Evolutionary conservation across 208 protist species (phyloP), one percentile per base, ranked within the genome.

Genomic region (Sergeia podlipaevii): DNA sequence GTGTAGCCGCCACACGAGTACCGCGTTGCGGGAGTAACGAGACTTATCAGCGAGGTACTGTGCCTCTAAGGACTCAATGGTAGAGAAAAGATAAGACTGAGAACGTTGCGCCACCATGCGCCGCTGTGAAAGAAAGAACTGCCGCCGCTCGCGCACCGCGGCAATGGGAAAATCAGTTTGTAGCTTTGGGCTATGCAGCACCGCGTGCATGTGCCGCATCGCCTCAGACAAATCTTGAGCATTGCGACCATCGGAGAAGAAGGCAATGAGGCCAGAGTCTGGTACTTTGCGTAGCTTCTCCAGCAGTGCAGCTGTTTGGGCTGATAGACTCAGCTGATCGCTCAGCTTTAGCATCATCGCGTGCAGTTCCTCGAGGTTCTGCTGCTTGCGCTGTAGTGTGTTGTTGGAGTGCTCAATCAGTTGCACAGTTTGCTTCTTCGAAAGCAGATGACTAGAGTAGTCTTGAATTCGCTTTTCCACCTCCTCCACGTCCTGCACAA

Each of bases 341-440:
- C 72, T 62, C 55, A 95, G 65, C 17, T 73, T 66, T 18, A 67
- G 53, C 64, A 95, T 69, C 46, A 80, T 74, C 2, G 80, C 74
- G 43, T 86, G 75, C 18, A 95, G 61, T 18, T 53, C 30, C 43
- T 78, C 65, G 20, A 95, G 58, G 58, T 95, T 95, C n/a, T 68
- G 51, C 63, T 92, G 81, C 38, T 80, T 78, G 15, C 73, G 80
- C 51, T 82, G 88, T 36, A 92, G 69, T 10, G 69, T 86, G 71
- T 87, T 95, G 77, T 82, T 89, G 44, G 77, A 70, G 60, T 91
- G 81, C 56, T 95, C 88, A 33, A 95, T 87, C 37, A 80, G 69
- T 60, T 92, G 72, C 26, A 95, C 76, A 23, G 84, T 74, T 32
- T 57, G 71, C 43, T 85, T 87, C 49, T 89, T 88, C 24, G 81